phyloP scores from a whole-genome alignment of 495 filamentous ascomycete genomes.

The Penicillium arizonense region DNA sequence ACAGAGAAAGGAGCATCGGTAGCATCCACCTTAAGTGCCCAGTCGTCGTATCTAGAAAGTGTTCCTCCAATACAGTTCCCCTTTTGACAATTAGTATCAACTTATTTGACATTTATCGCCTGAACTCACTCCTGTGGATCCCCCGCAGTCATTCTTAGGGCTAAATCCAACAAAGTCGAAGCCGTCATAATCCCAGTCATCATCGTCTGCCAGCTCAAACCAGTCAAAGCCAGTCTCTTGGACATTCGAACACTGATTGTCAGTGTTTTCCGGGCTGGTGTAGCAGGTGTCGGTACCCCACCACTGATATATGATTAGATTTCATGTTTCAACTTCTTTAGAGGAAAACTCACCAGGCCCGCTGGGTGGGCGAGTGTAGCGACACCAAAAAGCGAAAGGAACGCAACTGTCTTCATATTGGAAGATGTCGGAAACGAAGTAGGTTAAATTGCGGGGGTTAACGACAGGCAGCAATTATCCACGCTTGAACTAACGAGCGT shows the following conservation, averaged over 20 bases:
- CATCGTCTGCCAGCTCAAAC: slow-evolving; percentile 57
- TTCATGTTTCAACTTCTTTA: not conserved
- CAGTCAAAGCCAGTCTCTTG: slow-evolving; percentile 74
- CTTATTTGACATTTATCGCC: slow-evolving; percentile 13
- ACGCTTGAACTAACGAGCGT: not conserved
- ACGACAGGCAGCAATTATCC: slow-evolving; percentile 18
- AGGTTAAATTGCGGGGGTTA: slow-evolving; percentile 12
- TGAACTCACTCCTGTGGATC: slow-evolving; percentile 34
- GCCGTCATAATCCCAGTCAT: slow-evolving; percentile 61
- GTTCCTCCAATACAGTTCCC: slow-evolving; percentile 66
- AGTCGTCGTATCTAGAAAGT: slow-evolving; percentile 39
- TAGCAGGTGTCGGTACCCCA: slow-evolving; percentile 64
- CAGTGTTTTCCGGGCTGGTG: slow-evolving; percentile 68
- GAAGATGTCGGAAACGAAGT: slow-evolving; percentile 2
- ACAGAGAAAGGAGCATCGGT: slow-evolving; percentile 70
- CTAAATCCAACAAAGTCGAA: slow-evolving; percentile 71
- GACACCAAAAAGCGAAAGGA: slow-evolving; percentile 23
- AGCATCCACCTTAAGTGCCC: slow-evolving; percentile 45
- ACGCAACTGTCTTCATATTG: slow-evolving; percentile 24
- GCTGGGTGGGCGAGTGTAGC: slow-evolving; percentile 30
- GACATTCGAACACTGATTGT: slow-evolving; percentile 69
- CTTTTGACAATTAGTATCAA: slow-evolving; percentile 18
- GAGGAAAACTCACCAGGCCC: slow-evolving; percentile 26
- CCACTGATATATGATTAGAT: slow-evolving; percentile 21
- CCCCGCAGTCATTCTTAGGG: slow-evolving; percentile 54